Base-by-base conservation (phyloP, 306 rosid species). In the Glycine latifolia region DNA sequence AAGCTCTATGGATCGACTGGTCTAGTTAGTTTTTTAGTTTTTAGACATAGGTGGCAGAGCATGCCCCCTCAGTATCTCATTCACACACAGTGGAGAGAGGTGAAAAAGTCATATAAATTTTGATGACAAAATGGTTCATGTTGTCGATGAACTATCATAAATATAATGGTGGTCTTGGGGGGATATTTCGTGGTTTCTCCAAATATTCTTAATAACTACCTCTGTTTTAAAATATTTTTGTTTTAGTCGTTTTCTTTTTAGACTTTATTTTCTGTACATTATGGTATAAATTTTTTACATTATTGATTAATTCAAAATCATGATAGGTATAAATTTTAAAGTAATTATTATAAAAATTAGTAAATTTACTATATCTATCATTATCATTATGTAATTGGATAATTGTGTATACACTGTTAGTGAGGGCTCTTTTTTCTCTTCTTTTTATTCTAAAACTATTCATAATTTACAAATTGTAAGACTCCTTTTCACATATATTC, bases 21-120 rank as follows among this genome's bases (percentile, higher is more conserved):
- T 26, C 20, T 43, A 71, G 67, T 54, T 50, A 56, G 75, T 65
- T 39, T 47, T 70, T 54, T 50, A 56, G 75, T 65, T 39, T 47
- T 70, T 41, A 20, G 37, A 26, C 43, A 13, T 8, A 17, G 13
- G 76, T 16, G 46, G 37, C 49, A 37, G 55, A 75, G 9, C 31
- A 10, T 17, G 33, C 60, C 2, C 16, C 48, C 48, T 10, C 66
- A 26, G 31, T 26, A 26, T 59, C 66, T 20, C 39, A 8, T 3
- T 7, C 55, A 12, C 48, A 56, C 11, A 56, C 0, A 37, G 9
- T n/a, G 61, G 33, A 1, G 8, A 41, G 14, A 20, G 60, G 17
- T 14, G 54, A 33, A 47, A 50, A 15, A 20, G 54, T 73, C 43
- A 37, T 16, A 46, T 39, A 73, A 67, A 65, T 26, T 59, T 47